phyloP scores from a whole-genome alignment of 2,329 filamentous ascomycete genomes.

The Aspergillus calidoustus region DNA sequence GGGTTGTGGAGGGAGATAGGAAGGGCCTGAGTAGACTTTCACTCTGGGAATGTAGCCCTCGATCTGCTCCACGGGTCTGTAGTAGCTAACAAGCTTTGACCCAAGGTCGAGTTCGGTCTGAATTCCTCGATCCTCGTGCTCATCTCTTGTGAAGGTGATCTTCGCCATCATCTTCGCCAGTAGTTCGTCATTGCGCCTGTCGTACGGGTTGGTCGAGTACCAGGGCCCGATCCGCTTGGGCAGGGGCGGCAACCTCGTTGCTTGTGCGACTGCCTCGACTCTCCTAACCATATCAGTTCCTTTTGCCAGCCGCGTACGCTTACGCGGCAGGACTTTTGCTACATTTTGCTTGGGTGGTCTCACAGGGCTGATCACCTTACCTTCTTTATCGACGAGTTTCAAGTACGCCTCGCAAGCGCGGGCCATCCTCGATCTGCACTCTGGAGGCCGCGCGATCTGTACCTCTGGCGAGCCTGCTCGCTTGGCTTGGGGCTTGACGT shows the following conservation, averaged over 20 bases:
- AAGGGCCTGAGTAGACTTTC: neutral
- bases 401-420: neutral
- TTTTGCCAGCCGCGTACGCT: slow-evolving; percentile 5
- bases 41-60: neutral
- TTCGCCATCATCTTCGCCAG: neutral
- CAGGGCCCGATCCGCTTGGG: neutral
- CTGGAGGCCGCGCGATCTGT: neutral
- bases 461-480: neutral
- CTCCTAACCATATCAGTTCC: neutral
- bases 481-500: neutral
- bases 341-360: neutral
- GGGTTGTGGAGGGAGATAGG: neutral
- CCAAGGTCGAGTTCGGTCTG: neutral
- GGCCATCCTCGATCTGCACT: neutral
- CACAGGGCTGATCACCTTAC: neutral
- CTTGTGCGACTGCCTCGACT: neutral
- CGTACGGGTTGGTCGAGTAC: neutral
- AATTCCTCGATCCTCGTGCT: neutral
- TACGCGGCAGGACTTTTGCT: neutral
- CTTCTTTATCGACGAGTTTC: neutral
- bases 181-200: neutral
- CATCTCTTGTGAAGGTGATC: neutral
- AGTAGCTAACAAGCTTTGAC: neutral
- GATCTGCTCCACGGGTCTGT: neutral
- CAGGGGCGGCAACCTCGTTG: neutral